A percentile compares a stretch with the other conserved stretches of the same genome.
These are phyloP conservation scores for Didymella glomerata DNA, from an alignment of 2,329 filamentous ascomycete genomes.

Conservation along the genomic window DNA sequence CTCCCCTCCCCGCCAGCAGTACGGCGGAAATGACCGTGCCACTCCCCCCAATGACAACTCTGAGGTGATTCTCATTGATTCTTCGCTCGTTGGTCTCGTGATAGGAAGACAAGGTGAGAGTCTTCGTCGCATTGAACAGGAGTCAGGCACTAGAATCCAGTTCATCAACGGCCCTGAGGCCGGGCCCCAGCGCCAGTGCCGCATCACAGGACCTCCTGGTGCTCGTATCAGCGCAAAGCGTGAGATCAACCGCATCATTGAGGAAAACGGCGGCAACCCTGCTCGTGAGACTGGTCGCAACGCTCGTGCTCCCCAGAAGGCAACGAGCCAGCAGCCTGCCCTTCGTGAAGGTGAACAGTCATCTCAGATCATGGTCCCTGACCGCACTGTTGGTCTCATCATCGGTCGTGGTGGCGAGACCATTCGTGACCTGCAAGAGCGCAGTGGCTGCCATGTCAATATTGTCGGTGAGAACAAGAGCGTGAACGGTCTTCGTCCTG, in stretches of 20 bases:
- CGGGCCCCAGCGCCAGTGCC: constrained; percentile 81
- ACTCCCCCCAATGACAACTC: constrained; percentile 73
- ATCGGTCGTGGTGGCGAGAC: constrained; percentile 95
- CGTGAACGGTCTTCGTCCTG: constrained; percentile 85
- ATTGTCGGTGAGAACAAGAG: constrained; percentile 94
- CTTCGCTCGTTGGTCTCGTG: constrained; percentile 85
- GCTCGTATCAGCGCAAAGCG: constrained; percentile 80
- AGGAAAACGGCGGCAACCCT: constrained; percentile 74
- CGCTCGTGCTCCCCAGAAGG: constrained; percentile 54
- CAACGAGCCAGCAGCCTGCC: constrained; percentile 53
- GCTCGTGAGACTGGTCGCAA: constrained; percentile 51
- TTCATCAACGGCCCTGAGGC: constrained; percentile 81
- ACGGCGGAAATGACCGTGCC: constrained; percentile 61
- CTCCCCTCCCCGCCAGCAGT: constrained; percentile 64
- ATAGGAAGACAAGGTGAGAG: constrained; percentile 93
- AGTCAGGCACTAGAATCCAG: constrained; percentile 84
- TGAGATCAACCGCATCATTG: constrained; percentile 87
- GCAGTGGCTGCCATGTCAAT: constrained; percentile 93
- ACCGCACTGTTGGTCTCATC: constrained; percentile 90
- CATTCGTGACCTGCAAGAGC: constrained; percentile 89
- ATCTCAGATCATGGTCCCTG: constrained; percentile 93
- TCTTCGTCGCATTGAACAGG: constrained; percentile 81
- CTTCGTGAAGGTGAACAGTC: constrained; percentile 83
- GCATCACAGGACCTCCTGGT: constrained; percentile 77
- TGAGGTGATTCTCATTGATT: constrained; percentile 87